A percentile compares a stretch with the other conserved stretches of the same genome.
Conservation (phyloP, 768 basidiomycete species). For the Clavulina sp. region DNA sequence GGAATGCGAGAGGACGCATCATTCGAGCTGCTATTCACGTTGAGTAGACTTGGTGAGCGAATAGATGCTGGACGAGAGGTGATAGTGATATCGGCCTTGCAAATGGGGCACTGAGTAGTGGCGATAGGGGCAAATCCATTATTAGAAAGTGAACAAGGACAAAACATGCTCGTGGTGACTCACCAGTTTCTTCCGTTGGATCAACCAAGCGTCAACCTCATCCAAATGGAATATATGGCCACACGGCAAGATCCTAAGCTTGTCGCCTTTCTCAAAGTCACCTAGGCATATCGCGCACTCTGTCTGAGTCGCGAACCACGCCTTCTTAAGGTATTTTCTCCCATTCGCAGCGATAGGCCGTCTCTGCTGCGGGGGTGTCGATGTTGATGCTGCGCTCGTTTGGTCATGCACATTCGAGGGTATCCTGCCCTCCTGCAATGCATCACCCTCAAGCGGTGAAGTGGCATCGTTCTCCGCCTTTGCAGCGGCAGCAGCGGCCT, state of each 20-base stretch:
- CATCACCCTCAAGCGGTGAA: background rate
- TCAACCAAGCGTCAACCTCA: slow-evolving; percentile 86
- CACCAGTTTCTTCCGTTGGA: slow-evolving; percentile 83
- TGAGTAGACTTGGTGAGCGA: background rate
- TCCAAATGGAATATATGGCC: slow-evolving; percentile 86
- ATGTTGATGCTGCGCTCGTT: slow-evolving; percentile 1
- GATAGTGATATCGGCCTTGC: slow-evolving; percentile 75
- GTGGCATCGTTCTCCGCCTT: background rate
- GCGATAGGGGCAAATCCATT: slow-evolving; percentile 1
- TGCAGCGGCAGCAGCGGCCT: slow-evolving; percentile 5
- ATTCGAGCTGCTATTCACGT: too few relatives aligned
- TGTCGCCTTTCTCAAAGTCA: slow-evolving; percentile 72
- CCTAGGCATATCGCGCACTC: slow-evolving; percentile 92
- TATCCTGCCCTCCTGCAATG: background rate
- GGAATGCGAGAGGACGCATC: too few relatives aligned
- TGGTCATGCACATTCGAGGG: background rate
- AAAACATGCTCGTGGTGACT: slow-evolving; percentile 18
- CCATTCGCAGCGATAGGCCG: slow-evolving; percentile 2
- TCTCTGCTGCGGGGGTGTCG: background rate
- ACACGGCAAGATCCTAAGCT: slow-evolving; percentile 82
- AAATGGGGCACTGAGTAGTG: slow-evolving; percentile 60
- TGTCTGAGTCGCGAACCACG: slow-evolving; percentile 61
- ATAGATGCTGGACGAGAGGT: background rate
- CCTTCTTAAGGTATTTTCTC: slow-evolving; percentile 6
- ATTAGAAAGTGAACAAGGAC: slow-evolving; percentile 2